Base-by-base conservation (phyloP, 306 rosid species). In the Castanea sativa region DNA sequence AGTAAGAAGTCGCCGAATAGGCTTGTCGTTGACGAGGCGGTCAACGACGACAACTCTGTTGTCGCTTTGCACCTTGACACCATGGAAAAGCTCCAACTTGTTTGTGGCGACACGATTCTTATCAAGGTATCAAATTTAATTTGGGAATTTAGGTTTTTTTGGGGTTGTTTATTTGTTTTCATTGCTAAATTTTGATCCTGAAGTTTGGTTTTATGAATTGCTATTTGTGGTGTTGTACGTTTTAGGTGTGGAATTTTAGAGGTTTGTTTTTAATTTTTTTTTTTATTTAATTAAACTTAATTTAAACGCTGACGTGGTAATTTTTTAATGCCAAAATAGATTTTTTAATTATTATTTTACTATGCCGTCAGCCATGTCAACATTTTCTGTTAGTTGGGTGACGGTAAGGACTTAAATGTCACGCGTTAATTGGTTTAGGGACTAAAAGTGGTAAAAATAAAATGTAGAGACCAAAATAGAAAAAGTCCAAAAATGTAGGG, bases 1-100 rank as follows among this genome's bases (percentile, higher is more conserved):
- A 84, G 91, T 19, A 88, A 88, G 74, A 88, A 88, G 78, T 85
- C 91, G 2, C 91, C 91, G 9, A 85, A 88, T 73, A 64, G 89
- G 1, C 86, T 88, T 1, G 81, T 88, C 13, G 89, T 88, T 1
- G 91, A 85, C 19, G 89, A 88, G 32, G 89, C 89, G 20, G 68
- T 85, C 57, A 85, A 85, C 84, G 89, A 88, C 6, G 91, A 88
- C 53, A 88, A 88, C 83, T 88, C 91, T 4, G 84, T 85, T 12
- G 91, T 88, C 6, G 18, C 87, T 13, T 55, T 88, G 91, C 86
- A 88, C 72, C 87, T 87, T 0, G 70, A 81, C 3, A 85, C 86
- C 64, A 83, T 88, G 91, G 89, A 88, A 81, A 85, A 81, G 78
- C 82, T 88, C 8, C 87, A 86, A 76, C 78, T 88, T 58, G 85